These are phyloP conservation scores for Kalmusia sp. DNA, from an alignment of 2,329 filamentous ascomycete genomes.

Conservation along the genomic window DNA sequence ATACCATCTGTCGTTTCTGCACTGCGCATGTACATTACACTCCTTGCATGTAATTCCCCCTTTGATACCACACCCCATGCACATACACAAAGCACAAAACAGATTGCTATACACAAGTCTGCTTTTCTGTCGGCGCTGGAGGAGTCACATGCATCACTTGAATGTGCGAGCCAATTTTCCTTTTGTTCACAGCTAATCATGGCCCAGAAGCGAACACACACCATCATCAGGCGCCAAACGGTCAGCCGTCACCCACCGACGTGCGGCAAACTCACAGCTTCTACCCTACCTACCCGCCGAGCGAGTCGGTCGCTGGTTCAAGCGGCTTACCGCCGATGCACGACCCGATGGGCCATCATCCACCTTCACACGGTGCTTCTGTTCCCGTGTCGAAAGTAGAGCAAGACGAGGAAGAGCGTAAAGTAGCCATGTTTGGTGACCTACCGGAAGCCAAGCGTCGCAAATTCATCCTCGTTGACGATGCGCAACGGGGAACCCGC, in stretches of 20 bases:
- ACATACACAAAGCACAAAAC: slow-evolving; percentile 38
- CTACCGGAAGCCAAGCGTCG: slow-evolving; percentile 89
- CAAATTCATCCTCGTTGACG: slow-evolving; percentile 96
- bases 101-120: slow-evolving; percentile 33
- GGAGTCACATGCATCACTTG: slow-evolving; percentile 25
- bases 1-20: slow-evolving; percentile 51
- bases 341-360: slow-evolving; percentile 60
- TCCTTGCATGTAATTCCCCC: slow-evolving; percentile 52
- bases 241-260: slow-evolving; percentile 66
- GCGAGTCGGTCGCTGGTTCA: slow-evolving; percentile 58
- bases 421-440: slow-evolving; percentile 80
- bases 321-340: slow-evolving; percentile 71
- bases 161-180: slow-evolving; percentile 52
- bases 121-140: slow-evolving; percentile 27
- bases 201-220: slow-evolving; percentile 68
- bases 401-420: slow-evolving; percentile 64
- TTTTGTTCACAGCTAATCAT: slow-evolving; percentile 61
- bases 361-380: slow-evolving; percentile 50
- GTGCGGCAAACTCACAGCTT: slow-evolving; percentile 79
- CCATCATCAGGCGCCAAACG: slow-evolving; percentile 69
- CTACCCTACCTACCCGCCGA: slow-evolving; percentile 71
- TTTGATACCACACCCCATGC: slow-evolving; percentile 44
- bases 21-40: slow-evolving; percentile 52
- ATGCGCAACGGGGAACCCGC: slow-evolving; percentile 75
- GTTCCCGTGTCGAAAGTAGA: slow-evolving; percentile 56